phyloP scores from a whole-genome alignment of 768 basidiomycete genomes.

The Chalciporus piperatus region DNA sequence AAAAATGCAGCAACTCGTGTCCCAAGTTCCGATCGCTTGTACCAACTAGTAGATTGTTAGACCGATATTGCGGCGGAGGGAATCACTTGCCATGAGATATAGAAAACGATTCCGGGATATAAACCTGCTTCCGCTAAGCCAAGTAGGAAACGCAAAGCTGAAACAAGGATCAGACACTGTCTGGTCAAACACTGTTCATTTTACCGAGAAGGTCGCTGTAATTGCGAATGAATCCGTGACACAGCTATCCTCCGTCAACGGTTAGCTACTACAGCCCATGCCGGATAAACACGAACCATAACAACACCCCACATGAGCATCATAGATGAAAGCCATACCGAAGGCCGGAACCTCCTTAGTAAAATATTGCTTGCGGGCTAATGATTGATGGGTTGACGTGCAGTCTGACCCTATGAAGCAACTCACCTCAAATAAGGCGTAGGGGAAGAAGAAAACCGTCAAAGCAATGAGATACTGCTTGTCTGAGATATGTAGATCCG shows the following conservation, averaged over 20 bases:
- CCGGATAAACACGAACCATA: constrained; percentile 33
- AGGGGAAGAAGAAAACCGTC: constrained; percentile 77
- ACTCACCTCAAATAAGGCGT: constrained; percentile 63
- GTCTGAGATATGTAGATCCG: constrained; percentile 57
- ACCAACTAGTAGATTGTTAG: constrained; percentile 53
- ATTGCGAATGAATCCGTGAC: constrained; percentile 60
- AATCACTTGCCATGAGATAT: constrained; percentile 50
- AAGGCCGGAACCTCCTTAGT: constrained; percentile 58
- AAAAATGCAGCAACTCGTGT: constrained; percentile 74
- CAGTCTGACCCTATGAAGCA: background rate
- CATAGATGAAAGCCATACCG: constrained; percentile 56
- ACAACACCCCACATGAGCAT: constrained; percentile 41
- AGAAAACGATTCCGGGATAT: constrained; percentile 56
- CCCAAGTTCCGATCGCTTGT: constrained; percentile 73
- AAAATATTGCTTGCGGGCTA: constrained; percentile 65
- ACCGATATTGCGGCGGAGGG: background rate
- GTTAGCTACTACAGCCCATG: background rate
- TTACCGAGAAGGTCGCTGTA: constrained; percentile 62
- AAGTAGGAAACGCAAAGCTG: constrained; percentile 61
- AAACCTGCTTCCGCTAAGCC: constrained; percentile 53
- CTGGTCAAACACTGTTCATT: background rate
- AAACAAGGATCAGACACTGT: background rate
- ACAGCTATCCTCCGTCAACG: constrained; percentile 38
- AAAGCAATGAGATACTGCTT: constrained; percentile 66
- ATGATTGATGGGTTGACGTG: background rate